A percentile compares a stretch with the other conserved stretches of the same genome.
phyloP scores from a whole-genome alignment of 1,284 basidiomycete species.

The Moesziomyces aphidis region DNA sequence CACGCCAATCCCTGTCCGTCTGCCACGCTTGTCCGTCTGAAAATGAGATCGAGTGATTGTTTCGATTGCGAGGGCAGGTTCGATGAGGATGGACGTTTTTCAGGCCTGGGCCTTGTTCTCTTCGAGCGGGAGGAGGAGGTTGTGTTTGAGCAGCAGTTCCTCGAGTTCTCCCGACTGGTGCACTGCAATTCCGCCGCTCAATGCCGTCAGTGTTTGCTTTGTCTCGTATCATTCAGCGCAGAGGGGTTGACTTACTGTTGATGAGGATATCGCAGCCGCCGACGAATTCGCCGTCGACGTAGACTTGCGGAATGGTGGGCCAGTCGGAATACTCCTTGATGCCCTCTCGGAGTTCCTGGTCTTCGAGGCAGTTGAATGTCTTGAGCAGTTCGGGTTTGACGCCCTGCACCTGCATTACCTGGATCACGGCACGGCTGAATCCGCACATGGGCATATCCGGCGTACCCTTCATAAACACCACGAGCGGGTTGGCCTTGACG shows the following conservation, averaged over 20 bases:
- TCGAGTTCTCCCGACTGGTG: constrained; percentile 96
- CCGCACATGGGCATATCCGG: constrained; percentile 81
- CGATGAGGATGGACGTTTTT: background rate
- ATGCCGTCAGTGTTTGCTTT: no score
- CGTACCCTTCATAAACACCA: constrained; percentile 93
- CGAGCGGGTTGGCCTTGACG: constrained; percentile 79
- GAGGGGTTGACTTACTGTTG: constrained; percentile 77
- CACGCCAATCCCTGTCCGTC: no score
- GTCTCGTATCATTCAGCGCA: no score
- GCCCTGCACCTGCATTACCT: constrained; percentile 88
- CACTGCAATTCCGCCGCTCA: constrained; percentile 71
- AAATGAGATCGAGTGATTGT: background rate
- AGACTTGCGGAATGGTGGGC: constrained; percentile 97
- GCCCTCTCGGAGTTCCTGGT: constrained; percentile 81
- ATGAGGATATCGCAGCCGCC: constrained; percentile 96
- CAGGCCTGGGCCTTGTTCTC: constrained; percentile 17
- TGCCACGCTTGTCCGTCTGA: no score
- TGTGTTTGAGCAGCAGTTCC: constrained; percentile 74
- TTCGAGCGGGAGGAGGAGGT: constrained; percentile 40
- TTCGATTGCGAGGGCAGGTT: background rate
- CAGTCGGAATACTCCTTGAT: constrained; percentile 97
- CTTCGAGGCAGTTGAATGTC: constrained; percentile 89
- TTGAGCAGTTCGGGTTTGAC: constrained; percentile 72
- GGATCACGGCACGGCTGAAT: constrained; percentile 92
- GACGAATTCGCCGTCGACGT: constrained; percentile 92